Base-by-base conservation (phyloP, 2,329 filamentous ascomycete species). In the Fulvia fulva region DNA sequence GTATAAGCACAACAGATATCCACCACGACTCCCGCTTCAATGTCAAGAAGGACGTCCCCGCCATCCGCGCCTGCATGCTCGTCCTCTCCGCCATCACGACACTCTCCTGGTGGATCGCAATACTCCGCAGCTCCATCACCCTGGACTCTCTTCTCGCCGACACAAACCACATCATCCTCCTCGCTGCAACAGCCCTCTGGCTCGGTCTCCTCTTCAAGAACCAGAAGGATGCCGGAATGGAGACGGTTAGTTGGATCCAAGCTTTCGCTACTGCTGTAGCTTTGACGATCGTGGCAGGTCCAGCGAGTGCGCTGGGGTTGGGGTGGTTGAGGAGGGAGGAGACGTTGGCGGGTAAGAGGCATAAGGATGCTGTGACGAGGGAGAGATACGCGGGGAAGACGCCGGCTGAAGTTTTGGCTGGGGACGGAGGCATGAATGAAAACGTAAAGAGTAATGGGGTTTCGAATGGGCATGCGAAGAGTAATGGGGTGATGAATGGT, bases 311-410 rank as follows among this genome's bases (percentile, higher is more conserved):
- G 2, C 58, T 73, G 53, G 63, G 65, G 8, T 56, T 61, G 14
- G 67, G 65, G 59, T 75, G 71, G 70, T 61, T 67, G 11, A 74
- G 69, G 66, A 71, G 74, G 58, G 74, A 76, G 54, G 68, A 73
- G 43, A 62, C 65, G 5, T 55, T 76, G 47, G 70, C 71, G 16
- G 59, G 44, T n/a, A 71, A 69, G 60, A 68, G 56, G 46, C 63
- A 63, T 50, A 58, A 46, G 45, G 55, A 44, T 53, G 64, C 65
- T 12, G 43, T 64, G 45, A 62, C 56, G 34, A 52, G 34, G 44
- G 57, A 63, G 37, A 58, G 55, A 32, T 63, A 56, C 45, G 58
- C 44, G 1, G 57, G 57, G 16, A 60, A 56, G 52, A 53, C 32
- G 23, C 55, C 60, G 12, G 28, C 51, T 30, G 53, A 61, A 19